Percentiles rank a stretch among this genome's conserved stretches.
These are phyloP conservation scores for Anthracocystis walkeri DNA, from an alignment of 1,284 basidiomycete genomes.

Conservation along the genomic window DNA sequence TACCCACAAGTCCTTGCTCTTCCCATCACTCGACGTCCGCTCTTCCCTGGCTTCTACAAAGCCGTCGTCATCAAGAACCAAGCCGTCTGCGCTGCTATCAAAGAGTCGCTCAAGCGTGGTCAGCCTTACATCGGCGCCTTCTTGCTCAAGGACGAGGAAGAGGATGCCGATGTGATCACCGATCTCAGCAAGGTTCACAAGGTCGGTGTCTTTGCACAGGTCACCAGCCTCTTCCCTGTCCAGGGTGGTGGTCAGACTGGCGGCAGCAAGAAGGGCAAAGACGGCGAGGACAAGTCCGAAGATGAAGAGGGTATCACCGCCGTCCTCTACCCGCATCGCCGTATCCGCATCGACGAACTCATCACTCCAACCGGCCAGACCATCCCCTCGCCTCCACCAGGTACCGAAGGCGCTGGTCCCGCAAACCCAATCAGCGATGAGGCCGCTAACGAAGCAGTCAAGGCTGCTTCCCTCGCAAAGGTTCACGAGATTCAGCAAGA, in stretches of 20 bases:
- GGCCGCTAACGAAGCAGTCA: constrained; percentile 52
- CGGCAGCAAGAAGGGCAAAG: constrained; percentile 70
- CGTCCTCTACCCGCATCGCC: constrained; percentile 92
- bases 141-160: constrained; percentile 92
- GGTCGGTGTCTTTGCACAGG: constrained; percentile 97
- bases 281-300: constrained; percentile 79
- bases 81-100: constrained; percentile 90
- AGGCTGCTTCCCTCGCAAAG: constrained; percentile 36
- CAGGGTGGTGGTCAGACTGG: constrained; percentile 49
- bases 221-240: constrained; percentile 86
- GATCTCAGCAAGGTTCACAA: constrained; percentile 88
- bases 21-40: constrained; percentile 92
- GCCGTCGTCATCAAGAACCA: constrained; percentile 73
- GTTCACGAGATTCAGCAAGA: constrained; percentile 58
- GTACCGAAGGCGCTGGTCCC: constrained; percentile 49
- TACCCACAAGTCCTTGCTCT: constrained; percentile 96
- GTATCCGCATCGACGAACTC: constrained; percentile 90
- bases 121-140: constrained; percentile 99
- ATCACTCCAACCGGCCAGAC: constrained; percentile 60
- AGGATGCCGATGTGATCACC: constrained; percentile 92
- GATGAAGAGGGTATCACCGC: constrained; percentile 88
- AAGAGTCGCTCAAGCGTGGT: constrained; percentile 94
- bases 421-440: constrained; percentile 54
- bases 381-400: constrained; percentile 51
- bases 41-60: constrained; percentile 95